These are phyloP conservation scores for Blastocystis sp. DNA, from an alignment of 352 stramenopile genomes.

Conservation along the genomic window DNA sequence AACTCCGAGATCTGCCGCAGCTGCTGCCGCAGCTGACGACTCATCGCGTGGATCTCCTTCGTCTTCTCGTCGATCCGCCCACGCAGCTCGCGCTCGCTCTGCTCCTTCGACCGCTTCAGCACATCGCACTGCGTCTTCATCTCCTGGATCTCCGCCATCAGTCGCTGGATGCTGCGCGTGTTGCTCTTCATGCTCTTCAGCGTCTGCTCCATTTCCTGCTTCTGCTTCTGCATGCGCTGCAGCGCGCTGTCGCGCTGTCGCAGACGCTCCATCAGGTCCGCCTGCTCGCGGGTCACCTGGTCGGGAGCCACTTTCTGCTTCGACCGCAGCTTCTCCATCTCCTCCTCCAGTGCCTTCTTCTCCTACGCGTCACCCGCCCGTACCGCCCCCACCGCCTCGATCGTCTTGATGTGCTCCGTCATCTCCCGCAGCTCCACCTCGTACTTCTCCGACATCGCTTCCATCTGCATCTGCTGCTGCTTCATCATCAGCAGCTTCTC, in stretches of 20 bases:
- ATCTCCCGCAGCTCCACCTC: constrained; percentile 17
- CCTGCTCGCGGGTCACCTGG: background rate
- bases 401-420: background rate
- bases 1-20: constrained; percentile 14
- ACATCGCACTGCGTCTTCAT: constrained; percentile 11
- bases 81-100: background rate
- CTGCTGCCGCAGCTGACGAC: background rate
- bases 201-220: background rate
- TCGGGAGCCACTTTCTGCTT: background rate
- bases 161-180: background rate
- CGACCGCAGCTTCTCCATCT: background rate
- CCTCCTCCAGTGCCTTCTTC: background rate
- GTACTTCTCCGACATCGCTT: constrained; percentile 6
- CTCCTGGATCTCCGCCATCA: background rate
- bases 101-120: background rate
- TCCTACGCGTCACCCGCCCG: background rate
- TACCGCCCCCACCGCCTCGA: background rate
- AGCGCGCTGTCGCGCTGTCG: background rate
- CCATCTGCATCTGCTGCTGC: background rate
- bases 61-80: constrained; percentile 15
- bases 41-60: constrained; percentile 33
- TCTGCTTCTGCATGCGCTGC: background rate
- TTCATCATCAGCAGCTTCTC: constrained; percentile 26
- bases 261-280: background rate
- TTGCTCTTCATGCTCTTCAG: background rate